Conservation (phyloP, 768 basidiomycete species). For the Megacollybia marginata region DNA sequence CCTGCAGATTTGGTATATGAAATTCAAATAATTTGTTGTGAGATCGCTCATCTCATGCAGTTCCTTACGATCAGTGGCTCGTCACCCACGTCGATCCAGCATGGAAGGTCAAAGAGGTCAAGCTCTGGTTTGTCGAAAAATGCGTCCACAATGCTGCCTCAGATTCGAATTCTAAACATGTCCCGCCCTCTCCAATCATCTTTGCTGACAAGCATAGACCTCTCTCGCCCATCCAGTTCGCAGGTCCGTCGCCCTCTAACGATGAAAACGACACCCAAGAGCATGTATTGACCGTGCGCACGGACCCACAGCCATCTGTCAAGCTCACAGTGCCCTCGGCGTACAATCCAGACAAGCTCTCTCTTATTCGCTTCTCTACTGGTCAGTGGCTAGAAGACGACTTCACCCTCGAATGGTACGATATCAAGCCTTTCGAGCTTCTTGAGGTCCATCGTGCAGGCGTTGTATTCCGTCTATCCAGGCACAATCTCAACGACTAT, state of each 20-base stretch:
- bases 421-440: slow-evolving; percentile 54
- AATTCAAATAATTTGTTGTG: background rate
- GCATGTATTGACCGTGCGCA: slow-evolving; percentile 10
- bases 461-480: slow-evolving; percentile 34
- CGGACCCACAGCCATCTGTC: background rate
- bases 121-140: slow-evolving; percentile 54
- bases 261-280: slow-evolving; percentile 28
- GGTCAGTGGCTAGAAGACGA: slow-evolving; percentile 68
- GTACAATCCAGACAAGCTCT: slow-evolving; percentile 30
- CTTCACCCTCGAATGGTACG: slow-evolving; percentile 24
- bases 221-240: slow-evolving; percentile 38
- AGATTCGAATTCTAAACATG: slow-evolving; percentile 9
- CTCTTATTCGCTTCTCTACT: slow-evolving; percentile 59
- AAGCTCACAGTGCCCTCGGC: slow-evolving; percentile 8
- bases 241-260: slow-evolving; percentile 14
- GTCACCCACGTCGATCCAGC: slow-evolving; percentile 56
- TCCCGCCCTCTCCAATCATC: slow-evolving; percentile 61
- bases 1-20: background rate
- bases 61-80: slow-evolving; percentile 73
- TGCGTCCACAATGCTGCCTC: slow-evolving; percentile 29
- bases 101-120: slow-evolving; percentile 58
- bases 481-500: slow-evolving; percentile 33
- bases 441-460: slow-evolving; percentile 56
- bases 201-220: slow-evolving; percentile 44
- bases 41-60: slow-evolving; percentile 21